Evolutionary conservation across 768 basidiomycete genomes (phyloP), one percentile per base, ranked within the genome.

Genomic region (Hygrocybe punicea): DNA sequence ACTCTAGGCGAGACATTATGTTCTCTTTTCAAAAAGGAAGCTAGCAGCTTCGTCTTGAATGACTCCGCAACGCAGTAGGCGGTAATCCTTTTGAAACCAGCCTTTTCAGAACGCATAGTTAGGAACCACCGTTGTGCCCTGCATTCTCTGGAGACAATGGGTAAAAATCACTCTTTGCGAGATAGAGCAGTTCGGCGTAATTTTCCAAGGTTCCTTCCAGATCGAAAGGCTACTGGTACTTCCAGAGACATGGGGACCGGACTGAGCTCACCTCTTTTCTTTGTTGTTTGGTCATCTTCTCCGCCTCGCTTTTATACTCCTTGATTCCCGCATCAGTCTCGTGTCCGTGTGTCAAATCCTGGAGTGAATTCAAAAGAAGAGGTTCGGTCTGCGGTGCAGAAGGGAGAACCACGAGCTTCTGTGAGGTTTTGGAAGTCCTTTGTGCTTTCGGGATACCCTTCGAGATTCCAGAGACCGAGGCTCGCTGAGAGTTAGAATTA

Each of bases 61-160:
- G 81, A 82, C 62, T 95, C 93, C 6, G 91, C 90, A 6, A 93
- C 78, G 61, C 89, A 95, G 69, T 95, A 98, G 3, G 92, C 93
- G 0, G 94, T 93, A 53, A 96, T 81, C 29, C 93, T 79, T 57
- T 84, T 86, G 69, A 84, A 50, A 16, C 58, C 54, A 29, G 60
- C 50, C 49, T 42, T 34, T 29, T n/a, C n/a, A 21, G 45, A 48
- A 23, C 6, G 6, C 7, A n/a, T 5, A 42, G 46, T 25, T n/a
- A 54, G 21, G 13, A 21, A 47, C 4, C 19, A 47, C 6, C 11
- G 4, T 16, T 42, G 3, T 19, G 19, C 11, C 19, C 11, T 10
- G 39, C 16, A 16, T 42, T 11, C 39, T 16, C 39, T 16, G 14
- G 39, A 42, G 11, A 21, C 14, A 11, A 4, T 40, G 14, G 13